Base-by-base conservation (phyloP, 352 stramenopile genomes). In the Pythium myriotylum region DNA sequence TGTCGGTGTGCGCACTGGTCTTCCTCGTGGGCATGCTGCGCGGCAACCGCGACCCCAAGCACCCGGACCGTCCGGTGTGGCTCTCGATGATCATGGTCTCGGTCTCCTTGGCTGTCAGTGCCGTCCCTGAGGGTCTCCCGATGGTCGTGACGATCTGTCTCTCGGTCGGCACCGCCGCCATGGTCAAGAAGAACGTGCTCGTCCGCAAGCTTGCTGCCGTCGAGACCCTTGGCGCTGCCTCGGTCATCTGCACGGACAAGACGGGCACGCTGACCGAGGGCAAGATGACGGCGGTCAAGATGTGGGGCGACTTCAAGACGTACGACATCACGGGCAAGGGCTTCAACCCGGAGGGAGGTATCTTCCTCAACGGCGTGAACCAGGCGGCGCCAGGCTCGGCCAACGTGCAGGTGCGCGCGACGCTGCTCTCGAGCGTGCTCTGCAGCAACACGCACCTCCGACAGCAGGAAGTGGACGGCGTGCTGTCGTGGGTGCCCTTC, bases 71-170 rank as follows among this genome's bases (percentile, higher is more conserved):
- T 24, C 88, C 92, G 0, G 81, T 95, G 32, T 89, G 73, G 62
- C 62, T 99, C 35, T 92, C 94, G 19, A 98, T 98, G 68, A 81
- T 99, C 41, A 98, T 97, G 69, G 91, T 98, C 20, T 92, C 93
- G 0, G 92, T 98, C 1, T 98, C 91, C 54, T 75, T 94, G 2
- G 63, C 77, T 45, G 69, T 94, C n/a, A 82, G 79, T 72, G 73
- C 96, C 60, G 74, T 94, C 3, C 83, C 84, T 0, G 81, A 94
- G 62, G 88, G 84, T 8, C 64, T 93, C 12, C 84, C 84, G n/a
- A 92, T 93, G 74, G 84, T 92, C 17, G 81, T 93, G 42, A 94
- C 84, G 9, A 90, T 93, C 52, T 94, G 82, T 50, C 57, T 92
- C 27, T 91, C 83, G 1, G 78, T 77, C 0, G 83, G 83, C 16